Conservation (phyloP, 345 rosid genomes). For the Corchorus olitorius region DNA sequence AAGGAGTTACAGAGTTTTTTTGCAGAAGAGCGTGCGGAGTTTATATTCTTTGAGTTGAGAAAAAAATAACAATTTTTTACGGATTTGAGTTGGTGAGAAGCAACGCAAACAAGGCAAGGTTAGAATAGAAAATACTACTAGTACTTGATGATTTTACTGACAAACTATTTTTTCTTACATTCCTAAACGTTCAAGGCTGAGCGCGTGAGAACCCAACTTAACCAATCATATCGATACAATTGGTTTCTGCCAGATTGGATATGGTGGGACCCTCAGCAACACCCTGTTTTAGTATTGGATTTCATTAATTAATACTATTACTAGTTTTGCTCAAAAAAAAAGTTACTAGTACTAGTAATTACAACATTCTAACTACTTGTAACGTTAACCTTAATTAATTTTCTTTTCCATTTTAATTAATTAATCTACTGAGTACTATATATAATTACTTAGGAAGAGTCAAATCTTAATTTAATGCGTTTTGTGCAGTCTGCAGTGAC, state of each 20-base stretch:
- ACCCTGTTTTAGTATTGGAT: too few relatives aligned
- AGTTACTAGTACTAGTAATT: too few relatives aligned
- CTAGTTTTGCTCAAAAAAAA: too few relatives aligned
- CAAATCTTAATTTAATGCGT: not conserved
- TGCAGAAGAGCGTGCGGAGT: constrained; percentile 34
- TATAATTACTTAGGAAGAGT: not conserved
- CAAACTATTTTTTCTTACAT: not conserved
- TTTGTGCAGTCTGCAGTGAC: not conserved
- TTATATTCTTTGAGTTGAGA: constrained; percentile 2
- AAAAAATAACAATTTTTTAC: not conserved
- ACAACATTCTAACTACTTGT: not conserved
- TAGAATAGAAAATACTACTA: too few relatives aligned
- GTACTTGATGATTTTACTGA: not conserved
- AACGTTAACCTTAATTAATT: constrained; percentile 11
- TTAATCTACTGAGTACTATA: too few relatives aligned
- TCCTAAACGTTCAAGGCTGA: not conserved
- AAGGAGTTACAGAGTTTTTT: not conserved
- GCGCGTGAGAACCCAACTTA: constrained; percentile 18
- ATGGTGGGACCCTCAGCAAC: constrained; percentile 23
- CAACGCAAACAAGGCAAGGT: too few relatives aligned
- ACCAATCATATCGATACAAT: not conserved
- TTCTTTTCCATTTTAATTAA: not conserved
- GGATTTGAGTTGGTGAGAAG: not conserved
- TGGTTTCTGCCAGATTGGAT: constrained; percentile 16
- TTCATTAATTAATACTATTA: too few relatives aligned